Percentiles rank a stretch among this genome's conserved stretches.
Evolutionary conservation across 2,329 filamentous ascomycete genomes (phyloP).

Genomic region (Graphiopsis chlorocephala): DNA sequence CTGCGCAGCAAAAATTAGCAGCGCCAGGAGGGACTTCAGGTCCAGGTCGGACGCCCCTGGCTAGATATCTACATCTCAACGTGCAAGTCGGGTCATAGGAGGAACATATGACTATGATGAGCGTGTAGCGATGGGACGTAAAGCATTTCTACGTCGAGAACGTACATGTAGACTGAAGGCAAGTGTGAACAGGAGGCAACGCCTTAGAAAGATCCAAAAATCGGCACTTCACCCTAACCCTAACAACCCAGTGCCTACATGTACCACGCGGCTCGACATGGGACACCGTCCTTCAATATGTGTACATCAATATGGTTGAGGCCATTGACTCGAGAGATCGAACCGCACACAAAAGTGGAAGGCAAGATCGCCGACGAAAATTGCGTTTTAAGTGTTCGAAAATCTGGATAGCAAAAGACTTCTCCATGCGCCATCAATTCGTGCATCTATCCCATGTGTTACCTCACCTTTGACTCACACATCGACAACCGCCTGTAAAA

Average conservation of each 20-base stretch:
- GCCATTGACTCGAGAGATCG: background rate
- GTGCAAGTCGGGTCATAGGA: background rate
- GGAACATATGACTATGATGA: background rate
- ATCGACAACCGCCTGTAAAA: background rate
- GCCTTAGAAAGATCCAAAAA: background rate
- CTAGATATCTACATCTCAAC: background rate
- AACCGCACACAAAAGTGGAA: background rate
- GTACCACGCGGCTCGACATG: too few relatives aligned
- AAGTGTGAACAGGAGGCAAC: background rate
- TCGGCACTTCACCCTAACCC: background rate
- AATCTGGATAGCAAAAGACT: background rate
- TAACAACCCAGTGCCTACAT: background rate
- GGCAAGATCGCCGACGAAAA: too few relatives aligned
- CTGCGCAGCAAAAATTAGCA: background rate
- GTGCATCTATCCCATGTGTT: too few relatives aligned
- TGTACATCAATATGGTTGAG: too few relatives aligned
- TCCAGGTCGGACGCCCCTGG: background rate
- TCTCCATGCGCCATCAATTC: rapidly evolving
- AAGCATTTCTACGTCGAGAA: background rate
- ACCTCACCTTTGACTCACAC: too few relatives aligned
- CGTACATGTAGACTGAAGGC: too few relatives aligned
- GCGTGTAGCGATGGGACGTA: background rate
- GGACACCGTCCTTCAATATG: background rate
- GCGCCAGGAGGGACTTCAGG: background rate
- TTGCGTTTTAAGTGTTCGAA: background rate